These are phyloP conservation scores for Odonthalia washingtoniensis DNA, from an alignment of 31 red algal species.

Conservation along the genomic window DNA sequence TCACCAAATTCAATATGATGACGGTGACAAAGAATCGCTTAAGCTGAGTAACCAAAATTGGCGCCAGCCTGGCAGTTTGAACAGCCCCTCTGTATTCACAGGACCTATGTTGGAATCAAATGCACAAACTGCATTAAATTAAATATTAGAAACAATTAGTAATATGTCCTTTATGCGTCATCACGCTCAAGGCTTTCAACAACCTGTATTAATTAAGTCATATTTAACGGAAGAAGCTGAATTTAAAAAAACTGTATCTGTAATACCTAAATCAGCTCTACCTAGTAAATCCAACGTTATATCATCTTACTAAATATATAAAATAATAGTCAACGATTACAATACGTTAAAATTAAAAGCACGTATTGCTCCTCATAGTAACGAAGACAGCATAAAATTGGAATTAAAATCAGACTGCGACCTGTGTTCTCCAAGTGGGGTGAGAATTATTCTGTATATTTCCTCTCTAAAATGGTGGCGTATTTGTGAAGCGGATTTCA, in stretches of 20 bases:
- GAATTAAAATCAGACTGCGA: neutral
- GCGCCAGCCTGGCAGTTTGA: neutral
- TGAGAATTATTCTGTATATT: neutral
- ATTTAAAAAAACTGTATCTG: neutral
- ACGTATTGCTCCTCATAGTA: neutral
- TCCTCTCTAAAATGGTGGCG: neutral
- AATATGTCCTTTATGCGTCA: constrained; percentile 4
- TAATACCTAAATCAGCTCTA: neutral
- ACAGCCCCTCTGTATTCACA: neutral
- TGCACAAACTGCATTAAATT: neutral
- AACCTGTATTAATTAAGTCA: neutral
- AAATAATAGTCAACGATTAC: neutral
- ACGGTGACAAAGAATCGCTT: neutral
- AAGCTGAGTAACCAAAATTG: neutral
- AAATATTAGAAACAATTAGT: neutral
- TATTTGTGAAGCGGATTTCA: neutral
- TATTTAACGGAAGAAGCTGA: neutral
- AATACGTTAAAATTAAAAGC: neutral
- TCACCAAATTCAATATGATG: neutral
- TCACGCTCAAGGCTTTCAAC: neutral
- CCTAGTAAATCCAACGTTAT: constrained; percentile 30
- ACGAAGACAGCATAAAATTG: neutral
- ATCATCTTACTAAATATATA: constrained; percentile 16
- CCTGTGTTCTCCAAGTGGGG: neutral
- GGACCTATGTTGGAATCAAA: neutral